These are phyloP conservation scores for Ophiognomonia clavigignenti-juglandacearum DNA, from an alignment of 2,329 filamentous ascomycete genomes.

Conservation along the genomic window DNA sequence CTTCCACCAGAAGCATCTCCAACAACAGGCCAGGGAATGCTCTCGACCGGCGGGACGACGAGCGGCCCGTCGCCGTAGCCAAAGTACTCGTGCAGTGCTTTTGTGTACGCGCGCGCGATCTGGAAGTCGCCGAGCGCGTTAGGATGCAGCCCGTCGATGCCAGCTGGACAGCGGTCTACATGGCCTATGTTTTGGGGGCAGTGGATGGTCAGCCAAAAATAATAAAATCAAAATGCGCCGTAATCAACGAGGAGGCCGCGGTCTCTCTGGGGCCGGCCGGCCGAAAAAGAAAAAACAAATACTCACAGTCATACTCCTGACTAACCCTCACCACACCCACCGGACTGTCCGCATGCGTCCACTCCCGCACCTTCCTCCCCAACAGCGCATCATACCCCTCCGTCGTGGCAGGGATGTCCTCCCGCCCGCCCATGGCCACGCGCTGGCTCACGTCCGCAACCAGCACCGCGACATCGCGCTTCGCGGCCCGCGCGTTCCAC, in stretches of 20 bases:
- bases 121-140: constrained; percentile 35
- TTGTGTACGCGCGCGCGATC: constrained; percentile 35
- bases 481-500: constrained; percentile 24
- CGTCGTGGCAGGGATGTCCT: constrained; percentile 22
- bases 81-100: constrained; percentile 23
- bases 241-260: too few relatives aligned
- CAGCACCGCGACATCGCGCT: constrained; percentile 22
- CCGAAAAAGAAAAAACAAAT: too few relatives aligned
- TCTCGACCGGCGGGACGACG: constrained; percentile 17
- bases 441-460: constrained; percentile 28
- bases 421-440: constrained; percentile 18
- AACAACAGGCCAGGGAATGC: too few relatives aligned
- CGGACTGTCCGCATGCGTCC: constrained; percentile 24
- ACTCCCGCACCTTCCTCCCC: constrained; percentile 18
- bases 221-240: constrained; percentile 1
- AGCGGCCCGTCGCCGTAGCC: constrained; percentile 20
- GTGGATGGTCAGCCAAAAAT: neutral
- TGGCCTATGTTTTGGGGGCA: constrained; percentile 13
- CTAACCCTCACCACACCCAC: constrained; percentile 28
- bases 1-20: too few relatives aligned
- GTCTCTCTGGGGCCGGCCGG: too few relatives aligned
- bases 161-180: constrained; percentile 20
- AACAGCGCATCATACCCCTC: constrained; percentile 24
- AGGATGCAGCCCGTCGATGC: constrained; percentile 38
- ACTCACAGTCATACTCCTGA: constrained; percentile 26